These are phyloP conservation scores for Hyaloscypha hepaticicola DNA, from an alignment of 495 filamentous ascomycete genomes.

Conservation along the genomic window DNA sequence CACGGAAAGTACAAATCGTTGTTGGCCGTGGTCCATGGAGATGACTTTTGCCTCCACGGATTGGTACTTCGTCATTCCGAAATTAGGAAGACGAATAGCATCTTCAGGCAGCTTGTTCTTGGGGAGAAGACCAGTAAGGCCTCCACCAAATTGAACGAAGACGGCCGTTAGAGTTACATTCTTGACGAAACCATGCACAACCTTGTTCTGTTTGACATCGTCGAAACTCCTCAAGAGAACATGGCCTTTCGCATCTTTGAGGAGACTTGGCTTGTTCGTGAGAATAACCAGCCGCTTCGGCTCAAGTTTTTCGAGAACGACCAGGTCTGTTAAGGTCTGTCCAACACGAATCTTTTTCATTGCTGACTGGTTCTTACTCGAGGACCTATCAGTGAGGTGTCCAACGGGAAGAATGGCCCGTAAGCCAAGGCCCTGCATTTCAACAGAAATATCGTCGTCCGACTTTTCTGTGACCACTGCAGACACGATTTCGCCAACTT, in stretches of 20 bases:
- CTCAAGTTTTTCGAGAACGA: slow-evolving; percentile 77
- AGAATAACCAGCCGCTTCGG: slow-evolving; percentile 69
- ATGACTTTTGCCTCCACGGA: slow-evolving; percentile 67
- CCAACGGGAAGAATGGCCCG: slow-evolving; percentile 71
- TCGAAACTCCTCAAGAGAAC: slow-evolving; percentile 64
- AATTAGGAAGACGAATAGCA: slow-evolving; percentile 61
- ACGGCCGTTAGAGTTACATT: slow-evolving; percentile 74
- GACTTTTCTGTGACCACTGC: slow-evolving; percentile 85
- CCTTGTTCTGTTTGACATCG: slow-evolving; percentile 64
- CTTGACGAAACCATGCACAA: slow-evolving; percentile 77
- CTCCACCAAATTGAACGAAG: slow-evolving; percentile 81
- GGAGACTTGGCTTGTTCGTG: slow-evolving; percentile 75
- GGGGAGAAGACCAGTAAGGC: slow-evolving; percentile 72
- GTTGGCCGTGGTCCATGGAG: slow-evolving; percentile 57
- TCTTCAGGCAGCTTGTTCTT: slow-evolving; percentile 73
- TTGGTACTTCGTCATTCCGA: slow-evolving; percentile 72
- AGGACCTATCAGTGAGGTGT: slow-evolving; percentile 80
- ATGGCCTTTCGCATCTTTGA: slow-evolving; percentile 67
- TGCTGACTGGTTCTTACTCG: slow-evolving; percentile 67
- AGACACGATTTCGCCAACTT: slow-evolving; percentile 66
- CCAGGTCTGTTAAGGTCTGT: slow-evolving; percentile 77
- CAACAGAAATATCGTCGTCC: slow-evolving; percentile 72
- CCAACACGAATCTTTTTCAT: slow-evolving; percentile 79
- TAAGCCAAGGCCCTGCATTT: slow-evolving; percentile 66
- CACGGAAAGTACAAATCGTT: slow-evolving; percentile 63